These are phyloP conservation scores for Fusarium sp. DNA, from an alignment of 2,329 filamentous ascomycete genomes.

Conservation along the genomic window DNA sequence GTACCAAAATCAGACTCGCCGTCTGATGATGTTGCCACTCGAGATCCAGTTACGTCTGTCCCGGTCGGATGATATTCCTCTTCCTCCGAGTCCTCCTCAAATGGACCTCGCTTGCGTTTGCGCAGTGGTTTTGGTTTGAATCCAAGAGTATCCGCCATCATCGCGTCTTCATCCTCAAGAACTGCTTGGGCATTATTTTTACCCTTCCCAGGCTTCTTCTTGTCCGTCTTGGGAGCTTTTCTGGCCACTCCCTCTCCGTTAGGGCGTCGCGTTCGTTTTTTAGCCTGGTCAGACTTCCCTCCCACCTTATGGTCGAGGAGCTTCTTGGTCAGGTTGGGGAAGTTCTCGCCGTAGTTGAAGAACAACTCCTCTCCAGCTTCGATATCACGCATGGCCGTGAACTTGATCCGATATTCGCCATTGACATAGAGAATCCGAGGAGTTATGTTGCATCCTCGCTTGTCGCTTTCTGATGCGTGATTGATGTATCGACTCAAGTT, in stretches of 20 bases:
- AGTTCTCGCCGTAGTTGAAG: slow-evolving; percentile 84
- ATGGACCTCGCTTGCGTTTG: slow-evolving; percentile 51
- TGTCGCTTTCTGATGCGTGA: slow-evolving; percentile 72
- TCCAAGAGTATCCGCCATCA: slow-evolving; percentile 27
- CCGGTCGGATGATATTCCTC: slow-evolving; percentile 51
- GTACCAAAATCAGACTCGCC: slow-evolving; percentile 46
- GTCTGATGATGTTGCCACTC: slow-evolving; percentile 44
- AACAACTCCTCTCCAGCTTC: slow-evolving; percentile 82
- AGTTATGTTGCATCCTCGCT: slow-evolving; percentile 71
- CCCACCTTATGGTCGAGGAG: slow-evolving; percentile 58
- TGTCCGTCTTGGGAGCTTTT: slow-evolving; percentile 48
- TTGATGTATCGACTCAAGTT: slow-evolving; percentile 90
- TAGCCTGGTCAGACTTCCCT: slow-evolving; percentile 49
- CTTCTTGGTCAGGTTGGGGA: slow-evolving; percentile 71
- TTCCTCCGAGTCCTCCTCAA: slow-evolving; percentile 52
- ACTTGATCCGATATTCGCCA: slow-evolving; percentile 82
- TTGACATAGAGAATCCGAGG: slow-evolving; percentile 81
- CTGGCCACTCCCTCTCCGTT: slow-evolving; percentile 43
- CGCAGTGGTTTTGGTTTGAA: slow-evolving; percentile 35
- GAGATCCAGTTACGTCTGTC: slow-evolving; percentile 42
- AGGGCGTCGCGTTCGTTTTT: slow-evolving; percentile 49
- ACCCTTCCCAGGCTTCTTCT: slow-evolving; percentile 45
- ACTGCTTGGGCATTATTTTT: slow-evolving; percentile 21
- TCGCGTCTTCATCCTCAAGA: slow-evolving; percentile 37
- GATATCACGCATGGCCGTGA: slow-evolving; percentile 78